A percentile compares a stretch with the other conserved stretches of the same genome.
These are phyloP conservation scores for Naganishia onofrii DNA, from an alignment of 768 basidiomycete species.

Conservation along the genomic window DNA sequence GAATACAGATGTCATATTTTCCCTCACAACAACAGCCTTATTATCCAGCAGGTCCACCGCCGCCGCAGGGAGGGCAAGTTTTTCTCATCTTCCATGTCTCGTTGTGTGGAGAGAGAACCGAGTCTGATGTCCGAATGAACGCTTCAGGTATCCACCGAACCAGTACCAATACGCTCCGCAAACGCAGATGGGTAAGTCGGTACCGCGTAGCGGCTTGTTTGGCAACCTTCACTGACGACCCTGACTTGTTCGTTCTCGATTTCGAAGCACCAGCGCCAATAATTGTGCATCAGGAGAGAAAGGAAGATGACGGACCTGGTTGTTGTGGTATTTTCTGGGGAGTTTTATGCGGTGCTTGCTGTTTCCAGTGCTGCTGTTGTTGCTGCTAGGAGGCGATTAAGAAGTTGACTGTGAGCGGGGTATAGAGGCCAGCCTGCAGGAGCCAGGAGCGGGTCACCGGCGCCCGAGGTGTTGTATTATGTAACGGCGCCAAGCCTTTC, in stretches of 20 bases:
- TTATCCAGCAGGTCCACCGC: not conserved
- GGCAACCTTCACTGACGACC: not conserved
- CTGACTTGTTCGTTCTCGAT: not conserved
- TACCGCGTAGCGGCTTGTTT: not conserved
- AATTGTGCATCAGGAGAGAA: not conserved
- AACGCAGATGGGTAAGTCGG: slow-evolving; percentile 5
- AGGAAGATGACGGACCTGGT: slow-evolving; percentile 2
- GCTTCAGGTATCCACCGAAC: slow-evolving; percentile 10
- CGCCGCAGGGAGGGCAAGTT: slow-evolving; percentile 7
- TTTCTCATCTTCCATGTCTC: too few relatives aligned
- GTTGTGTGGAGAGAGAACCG: too few relatives aligned
- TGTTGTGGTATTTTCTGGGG: slow-evolving; percentile 13
- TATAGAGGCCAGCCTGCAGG: too few relatives aligned
- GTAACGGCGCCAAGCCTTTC: slow-evolving; percentile 2
- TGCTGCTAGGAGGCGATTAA: not conserved
- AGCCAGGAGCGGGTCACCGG: too few relatives aligned
- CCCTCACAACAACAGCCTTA: not conserved
- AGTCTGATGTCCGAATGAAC: not conserved
- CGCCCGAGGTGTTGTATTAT: not conserved
- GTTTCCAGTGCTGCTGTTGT: slow-evolving; percentile 21
- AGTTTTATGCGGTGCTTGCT: not conserved
- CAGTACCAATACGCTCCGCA: slow-evolving; percentile 16
- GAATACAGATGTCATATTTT: slow-evolving; percentile 2
- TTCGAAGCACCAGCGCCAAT: not conserved
- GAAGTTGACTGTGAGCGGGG: not conserved